Conservation (phyloP, 2,329 filamentous ascomycete genomes). For the Ophiostoma angusticollis region DNA sequence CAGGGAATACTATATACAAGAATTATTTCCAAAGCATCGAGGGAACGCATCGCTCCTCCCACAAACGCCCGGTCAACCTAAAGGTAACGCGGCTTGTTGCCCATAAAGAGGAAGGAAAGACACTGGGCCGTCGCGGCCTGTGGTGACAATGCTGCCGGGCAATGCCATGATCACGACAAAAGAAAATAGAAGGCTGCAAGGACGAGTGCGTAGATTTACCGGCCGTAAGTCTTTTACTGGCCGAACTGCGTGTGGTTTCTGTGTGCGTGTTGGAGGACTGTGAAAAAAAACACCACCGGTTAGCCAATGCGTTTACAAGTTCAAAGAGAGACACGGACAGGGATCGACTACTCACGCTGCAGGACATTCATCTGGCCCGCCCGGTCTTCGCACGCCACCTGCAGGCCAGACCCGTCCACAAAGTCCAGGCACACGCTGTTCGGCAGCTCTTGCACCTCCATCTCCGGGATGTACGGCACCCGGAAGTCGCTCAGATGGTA, state of each 20-base stretch:
- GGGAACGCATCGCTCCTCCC: no score
- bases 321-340: neutral
- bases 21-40: conserved; percentile 1
- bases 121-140: neutral
- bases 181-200: no score
- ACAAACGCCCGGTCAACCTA: no score
- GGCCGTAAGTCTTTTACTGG: no score
- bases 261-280: conserved; percentile 32
- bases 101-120: neutral
- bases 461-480: conserved; percentile 67
- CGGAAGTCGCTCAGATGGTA: conserved; percentile 82
- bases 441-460: conserved; percentile 83
- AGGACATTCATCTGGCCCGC: conserved; percentile 43
- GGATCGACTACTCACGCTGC: conserved; percentile 30
- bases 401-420: conserved; percentile 46
- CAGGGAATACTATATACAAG: neutral
- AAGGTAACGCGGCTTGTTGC: neutral
- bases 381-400: conserved; percentile 52
- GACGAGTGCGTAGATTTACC: no score
- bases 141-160: neutral
- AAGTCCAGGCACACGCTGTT: conserved; percentile 62
- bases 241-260: conserved; percentile 22
- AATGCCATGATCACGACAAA: neutral
- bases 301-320: neutral
- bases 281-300: neutral